Percentiles rank a stretch among this genome's conserved stretches.
Conservation (phyloP, 1,139 yeast species). For the Geotrichum candidum region DNA sequence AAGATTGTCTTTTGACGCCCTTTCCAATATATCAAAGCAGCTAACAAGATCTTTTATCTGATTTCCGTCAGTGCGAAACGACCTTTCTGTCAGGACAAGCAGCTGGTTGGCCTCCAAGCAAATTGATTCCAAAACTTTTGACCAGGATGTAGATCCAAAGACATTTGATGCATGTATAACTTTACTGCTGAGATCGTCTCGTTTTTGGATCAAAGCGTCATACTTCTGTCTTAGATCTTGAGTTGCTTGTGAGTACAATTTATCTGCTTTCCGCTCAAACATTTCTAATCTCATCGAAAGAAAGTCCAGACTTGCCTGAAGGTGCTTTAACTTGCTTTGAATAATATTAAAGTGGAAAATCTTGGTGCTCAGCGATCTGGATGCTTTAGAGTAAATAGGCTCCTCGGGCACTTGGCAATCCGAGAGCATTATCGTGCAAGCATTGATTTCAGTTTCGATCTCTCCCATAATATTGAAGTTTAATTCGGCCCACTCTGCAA, state of each 20-base stretch:
- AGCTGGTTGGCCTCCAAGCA: conserved; percentile 25
- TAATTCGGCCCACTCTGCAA: conserved; percentile 56
- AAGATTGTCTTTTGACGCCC: conserved; percentile 5
- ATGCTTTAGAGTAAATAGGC: not conserved
- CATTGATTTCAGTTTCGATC: conserved; percentile 46
- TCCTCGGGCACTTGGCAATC: conserved; percentile 30
- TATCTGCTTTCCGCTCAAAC: conserved; percentile 36
- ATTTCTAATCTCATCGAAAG: conserved; percentile 51
- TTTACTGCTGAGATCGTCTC: conserved; percentile 41
- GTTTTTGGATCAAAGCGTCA: conserved; percentile 39
- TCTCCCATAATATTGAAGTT: conserved; percentile 47
- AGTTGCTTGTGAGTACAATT: conserved; percentile 36
- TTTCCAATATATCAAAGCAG: conserved; percentile 11
- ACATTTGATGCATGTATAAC: conserved; percentile 41
- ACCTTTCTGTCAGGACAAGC: conserved; percentile 15
- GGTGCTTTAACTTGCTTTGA: conserved; percentile 39
- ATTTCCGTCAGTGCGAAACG: not conserved
- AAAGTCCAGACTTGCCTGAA: conserved; percentile 54
- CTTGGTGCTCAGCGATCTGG: not conserved
- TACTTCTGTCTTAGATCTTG: conserved; percentile 39
- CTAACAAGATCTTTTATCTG: not conserved
- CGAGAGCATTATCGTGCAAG: conserved; percentile 37
- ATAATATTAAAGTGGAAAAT: not conserved
- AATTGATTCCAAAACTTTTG: conserved; percentile 27
- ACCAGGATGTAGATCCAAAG: conserved; percentile 53